phyloP scores from a whole-genome alignment of 768 basidiomycete species.

The Suillus decipiens region DNA sequence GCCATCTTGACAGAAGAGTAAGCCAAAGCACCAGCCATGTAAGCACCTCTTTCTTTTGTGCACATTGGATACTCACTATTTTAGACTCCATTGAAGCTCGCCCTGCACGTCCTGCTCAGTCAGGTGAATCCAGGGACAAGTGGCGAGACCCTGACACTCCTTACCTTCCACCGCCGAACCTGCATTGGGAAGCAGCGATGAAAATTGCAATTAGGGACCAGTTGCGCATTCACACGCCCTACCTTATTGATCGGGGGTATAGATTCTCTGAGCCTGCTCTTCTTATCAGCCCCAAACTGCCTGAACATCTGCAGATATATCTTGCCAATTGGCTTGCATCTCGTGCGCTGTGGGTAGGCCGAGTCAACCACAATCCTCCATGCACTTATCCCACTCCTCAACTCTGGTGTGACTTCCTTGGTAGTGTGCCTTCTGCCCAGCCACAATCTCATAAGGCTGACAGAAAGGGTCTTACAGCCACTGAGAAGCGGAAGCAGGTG shows the following conservation, averaged over 20 bases:
- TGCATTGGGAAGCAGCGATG: slow-evolving; percentile 4
- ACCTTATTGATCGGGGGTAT: not conserved
- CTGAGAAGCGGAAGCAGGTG: not conserved
- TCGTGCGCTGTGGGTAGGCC: slow-evolving; percentile 1
- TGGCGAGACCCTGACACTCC: slow-evolving; percentile 2
- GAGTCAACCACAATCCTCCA: not conserved
- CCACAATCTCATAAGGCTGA: not conserved
- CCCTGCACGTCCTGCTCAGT: not conserved
- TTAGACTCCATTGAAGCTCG: not conserved
- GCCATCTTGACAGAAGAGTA: not conserved
- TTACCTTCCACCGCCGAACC: not conserved
- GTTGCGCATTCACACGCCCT: not conserved
- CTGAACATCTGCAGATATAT: not conserved
- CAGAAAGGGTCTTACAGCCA: not conserved
- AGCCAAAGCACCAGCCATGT: not conserved
- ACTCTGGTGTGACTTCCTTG: slow-evolving; percentile 3
- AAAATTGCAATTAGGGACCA: not conserved
- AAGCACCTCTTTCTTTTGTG: not conserved
- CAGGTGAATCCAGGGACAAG: not conserved
- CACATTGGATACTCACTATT: not conserved
- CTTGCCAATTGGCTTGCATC: slow-evolving; percentile 8
- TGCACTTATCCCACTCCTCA: slow-evolving; percentile 6
- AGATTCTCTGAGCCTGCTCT: slow-evolving; percentile 2
- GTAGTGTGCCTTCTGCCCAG: slow-evolving; percentile 1
- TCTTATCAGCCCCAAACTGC: not conserved